A percentile compares a stretch with the other conserved stretches of the same genome.
phyloP scores from a whole-genome alignment of 331 rosid species.

The Phaseolus coccineus region DNA sequence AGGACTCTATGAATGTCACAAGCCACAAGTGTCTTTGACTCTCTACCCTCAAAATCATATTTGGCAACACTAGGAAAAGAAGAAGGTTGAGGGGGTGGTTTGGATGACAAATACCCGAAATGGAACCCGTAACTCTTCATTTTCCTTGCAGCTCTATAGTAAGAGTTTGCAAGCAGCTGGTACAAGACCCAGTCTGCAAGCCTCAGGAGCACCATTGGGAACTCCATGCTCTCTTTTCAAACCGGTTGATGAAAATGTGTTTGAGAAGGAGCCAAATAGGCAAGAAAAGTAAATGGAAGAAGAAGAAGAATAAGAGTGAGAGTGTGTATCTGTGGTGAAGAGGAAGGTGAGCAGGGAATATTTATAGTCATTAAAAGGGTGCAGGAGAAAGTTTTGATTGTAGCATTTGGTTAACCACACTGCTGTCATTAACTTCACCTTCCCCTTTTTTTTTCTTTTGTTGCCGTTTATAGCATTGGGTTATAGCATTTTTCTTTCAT shows the following conservation, averaged over 20 bases:
- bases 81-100: conserved; percentile 46
- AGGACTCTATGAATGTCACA: conserved; percentile 71
- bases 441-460: not conserved
- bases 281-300: conserved; percentile 6
- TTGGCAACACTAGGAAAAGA: conserved; percentile 60
- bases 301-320: conserved; percentile 14
- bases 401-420: conserved; percentile 68
- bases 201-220: conserved; percentile 62
- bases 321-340: conserved; percentile 38
- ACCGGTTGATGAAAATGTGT: not conserved
- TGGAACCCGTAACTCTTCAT: conserved; percentile 61
- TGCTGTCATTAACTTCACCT: conserved; percentile 64
- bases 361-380: conserved; percentile 56
- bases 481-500: not conserved
- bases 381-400: conserved; percentile 51
- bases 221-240: conserved; percentile 48
- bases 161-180: conserved; percentile 73
- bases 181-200: conserved; percentile 64
- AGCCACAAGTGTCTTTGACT: conserved; percentile 51
- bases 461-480: not conserved
- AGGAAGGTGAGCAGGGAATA: conserved; percentile 39
- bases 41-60: conserved; percentile 60
- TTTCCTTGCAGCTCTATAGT: conserved; percentile 70
- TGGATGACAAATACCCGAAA: conserved; percentile 47
- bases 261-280: not conserved